phyloP scores from a whole-genome alignment of 768 basidiomycete species.

The Suillus paluster region DNA sequence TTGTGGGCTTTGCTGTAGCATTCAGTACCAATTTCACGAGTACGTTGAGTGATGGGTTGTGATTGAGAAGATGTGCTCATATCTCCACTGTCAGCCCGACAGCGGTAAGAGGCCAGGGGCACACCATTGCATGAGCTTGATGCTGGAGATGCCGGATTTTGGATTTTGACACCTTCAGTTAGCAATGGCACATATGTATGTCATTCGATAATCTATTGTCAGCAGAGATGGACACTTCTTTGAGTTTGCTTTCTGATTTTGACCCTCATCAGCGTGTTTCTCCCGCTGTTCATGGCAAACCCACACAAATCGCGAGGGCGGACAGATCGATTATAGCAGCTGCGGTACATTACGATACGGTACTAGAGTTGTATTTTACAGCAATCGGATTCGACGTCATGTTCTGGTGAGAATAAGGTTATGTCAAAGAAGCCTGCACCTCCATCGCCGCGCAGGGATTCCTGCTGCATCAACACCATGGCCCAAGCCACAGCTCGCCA shows the following conservation, averaged over 20 bases:
- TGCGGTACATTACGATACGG: too few species aligned
- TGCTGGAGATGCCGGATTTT: slow-evolving; percentile 27
- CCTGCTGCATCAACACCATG: slow-evolving; percentile 31
- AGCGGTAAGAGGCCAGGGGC: slow-evolving; percentile 19
- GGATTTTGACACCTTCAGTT: slow-evolving; percentile 45
- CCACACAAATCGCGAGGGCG: too few species aligned
- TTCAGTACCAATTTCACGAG: slow-evolving; percentile 60
- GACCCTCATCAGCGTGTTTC: slow-evolving; percentile 62
- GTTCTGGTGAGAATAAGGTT: slow-evolving; percentile 7
- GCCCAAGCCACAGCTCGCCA: slow-evolving; percentile 53
- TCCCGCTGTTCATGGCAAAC: slow-evolving; percentile 69
- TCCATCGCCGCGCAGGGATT: slow-evolving; percentile 32
- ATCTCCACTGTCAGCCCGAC: slow-evolving; percentile 25
- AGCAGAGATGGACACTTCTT: not conserved
- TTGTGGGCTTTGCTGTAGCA: slow-evolving; percentile 74
- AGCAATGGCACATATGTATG: slow-evolving; percentile 71
- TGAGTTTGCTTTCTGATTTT: slow-evolving; percentile 76
- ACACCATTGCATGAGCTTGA: not conserved
- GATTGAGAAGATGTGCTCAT: not conserved
- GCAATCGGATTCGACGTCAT: slow-evolving; percentile 4
- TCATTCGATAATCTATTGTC: slow-evolving; percentile 11
- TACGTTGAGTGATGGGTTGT: not conserved
- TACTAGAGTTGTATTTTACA: not conserved
- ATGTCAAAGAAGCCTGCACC: slow-evolving; percentile 8
- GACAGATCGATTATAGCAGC: too few species aligned